Percentiles rank a stretch among this genome's conserved stretches.
These are phyloP conservation scores for Tilletia horrida DNA, from an alignment of 1,284 basidiomycete species.

Conservation along the genomic window DNA sequence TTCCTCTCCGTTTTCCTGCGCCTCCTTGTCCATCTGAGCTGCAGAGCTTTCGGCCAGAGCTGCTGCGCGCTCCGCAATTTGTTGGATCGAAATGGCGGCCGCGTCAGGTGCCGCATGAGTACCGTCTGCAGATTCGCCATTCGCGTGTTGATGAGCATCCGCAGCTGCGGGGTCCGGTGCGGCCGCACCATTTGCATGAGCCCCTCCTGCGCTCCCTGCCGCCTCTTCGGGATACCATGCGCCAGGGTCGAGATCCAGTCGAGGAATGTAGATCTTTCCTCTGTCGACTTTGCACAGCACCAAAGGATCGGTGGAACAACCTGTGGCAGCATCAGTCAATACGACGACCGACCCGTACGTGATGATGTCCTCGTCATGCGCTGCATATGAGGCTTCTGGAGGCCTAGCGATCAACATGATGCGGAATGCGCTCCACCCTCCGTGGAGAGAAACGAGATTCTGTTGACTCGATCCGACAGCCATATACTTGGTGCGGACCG, in stretches of 20 bases:
- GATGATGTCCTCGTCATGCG: slow-evolving; percentile 58
- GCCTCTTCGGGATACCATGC: neutral
- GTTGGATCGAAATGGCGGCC: slow-evolving; percentile 4
- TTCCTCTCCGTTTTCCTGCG: neutral
- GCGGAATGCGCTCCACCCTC: slow-evolving; percentile 88
- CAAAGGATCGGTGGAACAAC: slow-evolving; percentile 78
- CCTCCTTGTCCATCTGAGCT: slow-evolving; percentile 3
- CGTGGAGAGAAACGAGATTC: slow-evolving; percentile 75
- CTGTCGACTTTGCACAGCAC: slow-evolving; percentile 90
- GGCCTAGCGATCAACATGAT: slow-evolving; percentile 63
- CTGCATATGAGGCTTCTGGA: slow-evolving; percentile 34
- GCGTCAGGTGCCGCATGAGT: neutral
- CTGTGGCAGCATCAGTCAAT: slow-evolving; percentile 76
- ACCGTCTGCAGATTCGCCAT: neutral
- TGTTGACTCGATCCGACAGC: slow-evolving; percentile 65
- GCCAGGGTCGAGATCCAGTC: slow-evolving; percentile 20
- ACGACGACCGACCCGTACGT: slow-evolving; percentile 87
- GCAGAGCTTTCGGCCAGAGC: slow-evolving; percentile 9
- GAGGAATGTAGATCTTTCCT: slow-evolving; percentile 62
- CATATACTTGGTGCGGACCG: slow-evolving; percentile 94
- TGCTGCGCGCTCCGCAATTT: slow-evolving; percentile 9
- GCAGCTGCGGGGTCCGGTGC: too few relatives aligned
- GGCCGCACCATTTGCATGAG: neutral
- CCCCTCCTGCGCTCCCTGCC: neutral
- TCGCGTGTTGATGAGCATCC: too few relatives aligned